phyloP scores from a whole-genome alignment of 2,329 filamentous ascomycete species.

The Harringtonia aguacate region DNA sequence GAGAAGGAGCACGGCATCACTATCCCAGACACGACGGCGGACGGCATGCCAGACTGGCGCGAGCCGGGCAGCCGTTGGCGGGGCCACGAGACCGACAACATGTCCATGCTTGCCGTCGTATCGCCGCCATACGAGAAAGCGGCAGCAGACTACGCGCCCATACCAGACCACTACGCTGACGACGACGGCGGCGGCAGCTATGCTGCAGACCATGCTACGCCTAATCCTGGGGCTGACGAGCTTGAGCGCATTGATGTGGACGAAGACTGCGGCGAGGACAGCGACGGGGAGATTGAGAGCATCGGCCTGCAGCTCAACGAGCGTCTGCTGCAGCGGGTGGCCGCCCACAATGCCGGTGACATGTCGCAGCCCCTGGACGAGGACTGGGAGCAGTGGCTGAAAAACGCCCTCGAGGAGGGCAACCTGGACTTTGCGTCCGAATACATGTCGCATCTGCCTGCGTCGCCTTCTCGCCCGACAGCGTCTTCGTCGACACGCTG shows the following conservation, averaged over 20 bases:
- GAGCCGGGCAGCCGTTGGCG: constrained; percentile 28
- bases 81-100: constrained; percentile 3
- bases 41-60: constrained; percentile 55
- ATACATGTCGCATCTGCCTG: constrained; percentile 26
- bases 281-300: constrained; percentile 40
- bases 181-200: constrained; percentile 13
- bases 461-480: too few relatives aligned
- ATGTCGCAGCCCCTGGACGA: constrained; percentile 51
- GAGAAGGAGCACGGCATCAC: constrained; percentile 62
- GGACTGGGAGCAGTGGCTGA: constrained; percentile 66
- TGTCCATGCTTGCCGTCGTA: too few relatives aligned
- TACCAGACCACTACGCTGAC: constrained; percentile 8
- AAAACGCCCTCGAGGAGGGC: constrained; percentile 56
- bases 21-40: constrained; percentile 61
- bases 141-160: neutral
- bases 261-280: constrained; percentile 19
- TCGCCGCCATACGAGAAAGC: neutral
- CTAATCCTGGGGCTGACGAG: too few relatives aligned
- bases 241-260: constrained; percentile 2
- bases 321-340: constrained; percentile 53
- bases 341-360: constrained; percentile 51
- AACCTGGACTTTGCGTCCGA: constrained; percentile 37
- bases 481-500: neutral
- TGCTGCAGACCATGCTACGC: too few relatives aligned
- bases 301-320: constrained; percentile 54